phyloP scores from a whole-genome alignment of 192 early-diverging fungal genomes.

The Oehlia diaphana region DNA sequence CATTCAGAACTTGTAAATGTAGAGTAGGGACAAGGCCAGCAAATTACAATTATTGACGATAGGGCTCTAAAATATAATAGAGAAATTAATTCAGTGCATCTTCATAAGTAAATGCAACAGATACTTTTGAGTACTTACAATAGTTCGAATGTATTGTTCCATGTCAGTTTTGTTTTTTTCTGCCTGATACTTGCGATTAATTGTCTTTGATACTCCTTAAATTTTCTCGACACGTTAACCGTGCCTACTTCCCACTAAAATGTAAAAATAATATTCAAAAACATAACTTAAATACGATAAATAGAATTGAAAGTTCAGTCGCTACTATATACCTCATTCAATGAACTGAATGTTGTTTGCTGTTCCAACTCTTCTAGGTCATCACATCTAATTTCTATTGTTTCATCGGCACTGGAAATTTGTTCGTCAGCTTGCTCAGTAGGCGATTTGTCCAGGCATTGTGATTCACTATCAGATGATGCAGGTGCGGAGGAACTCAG shows the following conservation, averaged over 20 bases:
- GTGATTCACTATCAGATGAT: too few relatives aligned
- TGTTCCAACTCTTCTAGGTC: too few relatives aligned
- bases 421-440: too few relatives aligned
- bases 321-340: too few relatives aligned
- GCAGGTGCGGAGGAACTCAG: too few relatives aligned
- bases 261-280: background rate
- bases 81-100: slow-evolving; percentile 3
- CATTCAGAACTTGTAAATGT: slow-evolving; percentile 30
- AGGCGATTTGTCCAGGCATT: too few relatives aligned
- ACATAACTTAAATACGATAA: too few relatives aligned
- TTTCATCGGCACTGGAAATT: too few relatives aligned
- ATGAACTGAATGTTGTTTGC: too few relatives aligned
- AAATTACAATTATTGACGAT: slow-evolving; percentile 28
- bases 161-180: slow-evolving; percentile 21
- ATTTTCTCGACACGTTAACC: slow-evolving; percentile 11
- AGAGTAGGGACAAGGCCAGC: slow-evolving; percentile 21
- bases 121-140: too few relatives aligned
- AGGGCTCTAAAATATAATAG: slow-evolving; percentile 23
- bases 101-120: slow-evolving; percentile 15
- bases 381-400: too few relatives aligned
- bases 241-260: slow-evolving; percentile 9
- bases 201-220: slow-evolving; percentile 19
- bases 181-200: slow-evolving; percentile 12
- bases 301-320: too few relatives aligned
- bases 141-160: slow-evolving; percentile 26